Conservation (phyloP, 148 eudicot genomes). For the Beta vulgaris region DNA sequence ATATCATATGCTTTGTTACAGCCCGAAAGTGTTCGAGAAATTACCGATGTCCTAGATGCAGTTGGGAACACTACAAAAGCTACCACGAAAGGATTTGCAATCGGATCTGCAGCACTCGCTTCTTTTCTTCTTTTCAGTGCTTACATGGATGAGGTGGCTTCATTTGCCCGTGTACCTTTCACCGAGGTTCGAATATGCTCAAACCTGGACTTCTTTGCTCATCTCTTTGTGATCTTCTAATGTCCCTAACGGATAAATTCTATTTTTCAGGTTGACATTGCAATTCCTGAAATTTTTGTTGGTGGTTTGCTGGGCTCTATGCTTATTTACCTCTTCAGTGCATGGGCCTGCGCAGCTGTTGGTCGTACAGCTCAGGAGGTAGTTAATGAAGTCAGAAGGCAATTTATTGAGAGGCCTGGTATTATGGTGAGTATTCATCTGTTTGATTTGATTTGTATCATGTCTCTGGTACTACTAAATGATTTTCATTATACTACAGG, state of each 20-base stretch:
- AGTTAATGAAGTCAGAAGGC: constrained; percentile 97
- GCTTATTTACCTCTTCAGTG: constrained; percentile 96
- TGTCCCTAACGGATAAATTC: not conserved
- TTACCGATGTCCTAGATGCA: constrained; percentile 96
- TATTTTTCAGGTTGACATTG: constrained; percentile 81
- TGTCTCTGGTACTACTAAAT: constrained; percentile 12
- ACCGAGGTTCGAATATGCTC: constrained; percentile 52
- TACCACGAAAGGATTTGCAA: constrained; percentile 98
- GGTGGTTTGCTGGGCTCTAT: constrained; percentile 97
- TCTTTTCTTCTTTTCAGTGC: constrained; percentile 99
- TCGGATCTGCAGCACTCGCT: constrained; percentile 99
- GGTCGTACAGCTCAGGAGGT: constrained; percentile 99
- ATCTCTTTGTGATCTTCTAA: not conserved
- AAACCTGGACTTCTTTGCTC: constrained; percentile 21
- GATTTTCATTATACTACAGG: constrained; percentile 42
- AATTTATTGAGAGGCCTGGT: constrained; percentile 97
- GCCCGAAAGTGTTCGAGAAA: constrained; percentile 98
- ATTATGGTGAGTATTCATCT: constrained; percentile 65
- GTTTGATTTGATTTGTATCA: constrained; percentile 1
- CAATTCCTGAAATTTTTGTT: constrained; percentile 93
- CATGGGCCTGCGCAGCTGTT: constrained; percentile 99
- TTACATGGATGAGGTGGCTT: constrained; percentile 96
- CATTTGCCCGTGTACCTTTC: constrained; percentile 74
- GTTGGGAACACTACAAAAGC: constrained; percentile 99
- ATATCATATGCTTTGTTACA: constrained; percentile 27